phyloP scores from a whole-genome alignment of 2,329 filamentous ascomycete genomes.

The Dactylonectria estremocensis region DNA sequence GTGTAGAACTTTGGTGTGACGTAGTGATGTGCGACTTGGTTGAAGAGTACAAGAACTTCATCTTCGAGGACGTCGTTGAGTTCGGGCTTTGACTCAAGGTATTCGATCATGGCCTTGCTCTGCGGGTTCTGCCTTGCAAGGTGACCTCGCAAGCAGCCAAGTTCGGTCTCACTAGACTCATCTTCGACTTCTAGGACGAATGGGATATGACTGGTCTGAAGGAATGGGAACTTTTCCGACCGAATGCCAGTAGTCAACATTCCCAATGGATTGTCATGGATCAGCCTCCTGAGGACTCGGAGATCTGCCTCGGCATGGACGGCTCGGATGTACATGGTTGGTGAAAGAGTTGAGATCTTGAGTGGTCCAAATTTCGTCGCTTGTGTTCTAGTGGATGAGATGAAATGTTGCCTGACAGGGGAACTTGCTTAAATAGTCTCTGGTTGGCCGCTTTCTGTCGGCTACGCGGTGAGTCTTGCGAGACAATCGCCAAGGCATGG shows the following conservation, averaged over 20 bases:
- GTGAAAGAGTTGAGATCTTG: no score
- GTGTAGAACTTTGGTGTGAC: constrained; percentile 79
- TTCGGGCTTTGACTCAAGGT: constrained; percentile 34
- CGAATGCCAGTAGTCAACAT: constrained; percentile 65
- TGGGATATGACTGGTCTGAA: constrained; percentile 74
- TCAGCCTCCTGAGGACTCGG: constrained; percentile 67
- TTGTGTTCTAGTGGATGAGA: no score
- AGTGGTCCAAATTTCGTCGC: no score
- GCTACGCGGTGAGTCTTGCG: no score
- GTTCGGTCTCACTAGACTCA: constrained; percentile 56
- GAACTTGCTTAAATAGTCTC: no score
- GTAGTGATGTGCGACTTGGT: constrained; percentile 70
- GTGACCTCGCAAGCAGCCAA: constrained; percentile 69
- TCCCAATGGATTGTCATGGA: constrained; percentile 66
- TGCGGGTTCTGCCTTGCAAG: constrained; percentile 76
- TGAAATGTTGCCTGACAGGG: no score
- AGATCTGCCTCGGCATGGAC: constrained; percentile 67
- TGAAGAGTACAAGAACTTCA: constrained; percentile 77
- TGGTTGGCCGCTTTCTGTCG: no score
- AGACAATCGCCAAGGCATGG: no score
- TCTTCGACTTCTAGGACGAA: constrained; percentile 68
- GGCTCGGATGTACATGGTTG: constrained; percentile 69
- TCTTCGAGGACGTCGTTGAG: constrained; percentile 54
- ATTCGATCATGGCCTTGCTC: constrained; percentile 71
- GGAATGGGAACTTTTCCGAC: constrained; percentile 62